Evolutionary conservation across 1,139 yeast genomes (phyloP), one percentile per base, ranked within the genome.

Genomic region (Magnusiomyces fungicola): DNA sequence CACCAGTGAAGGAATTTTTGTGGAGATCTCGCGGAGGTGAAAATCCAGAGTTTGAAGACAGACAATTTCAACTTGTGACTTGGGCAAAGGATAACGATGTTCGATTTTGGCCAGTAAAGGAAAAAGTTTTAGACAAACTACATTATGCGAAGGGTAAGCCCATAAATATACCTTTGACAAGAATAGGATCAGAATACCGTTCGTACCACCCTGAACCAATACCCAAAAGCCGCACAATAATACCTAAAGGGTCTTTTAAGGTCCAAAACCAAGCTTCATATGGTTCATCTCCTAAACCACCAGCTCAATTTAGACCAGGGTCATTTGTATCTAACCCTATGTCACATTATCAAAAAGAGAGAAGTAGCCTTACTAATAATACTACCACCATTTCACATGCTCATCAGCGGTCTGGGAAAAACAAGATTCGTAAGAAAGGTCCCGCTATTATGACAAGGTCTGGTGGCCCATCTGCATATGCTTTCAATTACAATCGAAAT

Each of bases 21-120:
- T 90, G 97, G 97, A 71, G 97, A 57, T 70, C 80, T 7, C 70
- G 87, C 49, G 72, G 80, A 50, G 60, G 72, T 0, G 54, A 69
- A 56, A 53, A 61, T 6, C 74, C 74, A 18, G 70, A 68, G 6
- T 59, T 72, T 9, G 82, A 80, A 57, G 89, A 89, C 69, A 73
- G 89, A 50, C 96, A 88, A 54, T 89, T 78, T 61, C 97, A 90
- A 63, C 67, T 92, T 48, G 94, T 92, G 0, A 87, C 98, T 0
- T 92, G 97, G 97, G 83, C 95, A 0, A 81, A 86, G 54, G 98
- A 92, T 62, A 79, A 81, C 57, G 95, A 88, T 61, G 69, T 92
- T 52, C 75, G 90, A 53, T 67, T 90, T 47, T 90, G 97, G 97
- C 85, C 89, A 0, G 73, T 81, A 40, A 73, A 77, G 45, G 81